These are phyloP conservation scores for Truncatella angustata DNA, from an alignment of 2,329 filamentous ascomycete genomes.

Conservation along the genomic window DNA sequence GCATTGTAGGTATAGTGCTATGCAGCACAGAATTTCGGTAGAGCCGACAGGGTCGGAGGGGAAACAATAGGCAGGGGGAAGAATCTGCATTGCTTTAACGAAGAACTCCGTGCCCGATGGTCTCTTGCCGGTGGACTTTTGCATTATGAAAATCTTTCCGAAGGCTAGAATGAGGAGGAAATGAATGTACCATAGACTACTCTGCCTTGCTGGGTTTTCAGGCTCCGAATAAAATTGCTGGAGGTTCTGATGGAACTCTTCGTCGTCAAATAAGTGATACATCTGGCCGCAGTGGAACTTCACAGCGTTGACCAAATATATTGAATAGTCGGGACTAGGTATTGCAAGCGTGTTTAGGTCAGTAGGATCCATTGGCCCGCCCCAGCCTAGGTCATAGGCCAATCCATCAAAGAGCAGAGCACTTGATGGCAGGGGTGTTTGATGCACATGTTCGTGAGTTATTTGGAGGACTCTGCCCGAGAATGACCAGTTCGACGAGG, in stretches of 20 bases:
- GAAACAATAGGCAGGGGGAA: constrained; percentile 40
- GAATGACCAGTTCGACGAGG: constrained; percentile 57
- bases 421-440: constrained; percentile 37
- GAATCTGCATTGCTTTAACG: constrained; percentile 39
- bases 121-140: constrained; percentile 29
- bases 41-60: constrained; percentile 41
- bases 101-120: constrained; percentile 48
- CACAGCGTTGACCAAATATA: constrained; percentile 53
- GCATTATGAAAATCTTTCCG: constrained; percentile 50
- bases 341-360: constrained; percentile 33
- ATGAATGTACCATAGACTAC: constrained; percentile 49
- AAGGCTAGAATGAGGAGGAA: constrained; percentile 53
- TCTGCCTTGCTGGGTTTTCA: constrained; percentile 9
- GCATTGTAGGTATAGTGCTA: constrained; percentile 51
- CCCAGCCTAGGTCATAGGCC: constrained; percentile 51
- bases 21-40: constrained; percentile 49
- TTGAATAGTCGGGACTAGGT: constrained; percentile 48
- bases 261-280: constrained; percentile 54
- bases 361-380: constrained; percentile 26
- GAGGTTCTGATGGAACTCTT: constrained; percentile 44
- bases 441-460: constrained; percentile 44
- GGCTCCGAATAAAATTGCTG: constrained; percentile 37
- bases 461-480: constrained; percentile 47
- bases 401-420: constrained; percentile 49
- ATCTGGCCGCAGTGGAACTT: constrained; percentile 55